Percentiles rank a stretch among this genome's conserved stretches.
Conservation (phyloP, 805 yeast species). For the Ogataea populi-albae region DNA sequence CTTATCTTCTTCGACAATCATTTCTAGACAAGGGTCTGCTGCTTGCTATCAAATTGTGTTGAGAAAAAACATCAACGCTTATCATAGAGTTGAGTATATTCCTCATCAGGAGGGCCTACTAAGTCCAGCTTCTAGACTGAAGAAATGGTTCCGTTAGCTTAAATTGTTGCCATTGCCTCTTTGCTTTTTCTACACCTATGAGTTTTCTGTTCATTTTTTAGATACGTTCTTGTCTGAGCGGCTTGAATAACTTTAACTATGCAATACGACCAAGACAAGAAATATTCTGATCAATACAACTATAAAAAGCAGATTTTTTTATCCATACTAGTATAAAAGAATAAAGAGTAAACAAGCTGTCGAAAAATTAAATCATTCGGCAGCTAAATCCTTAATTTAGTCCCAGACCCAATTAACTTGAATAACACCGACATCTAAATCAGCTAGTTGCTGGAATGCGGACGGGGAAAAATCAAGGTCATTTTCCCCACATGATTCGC, state of each 20-base stretch:
- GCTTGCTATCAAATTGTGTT: slow-evolving; percentile 87
- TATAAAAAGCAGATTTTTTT: too few species aligned
- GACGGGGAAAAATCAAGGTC: slow-evolving; percentile 55
- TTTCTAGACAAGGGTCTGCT: slow-evolving; percentile 91
- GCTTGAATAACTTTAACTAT: too few species aligned
- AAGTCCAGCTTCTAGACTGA: slow-evolving; percentile 53
- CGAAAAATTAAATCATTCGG: too few species aligned
- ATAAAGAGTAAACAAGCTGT: too few species aligned
- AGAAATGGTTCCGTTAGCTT: slow-evolving; percentile 62
- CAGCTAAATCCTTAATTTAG: slow-evolving; percentile 1
- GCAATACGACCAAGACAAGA: too few species aligned
- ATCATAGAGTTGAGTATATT: slow-evolving; percentile 78
- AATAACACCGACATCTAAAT: slow-evolving; percentile 43
- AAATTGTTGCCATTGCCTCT: too few species aligned
- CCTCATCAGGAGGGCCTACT: slow-evolving; percentile 75
- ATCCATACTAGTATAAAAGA: slow-evolving; percentile 1
- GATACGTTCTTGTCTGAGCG: too few species aligned
- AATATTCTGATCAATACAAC: too few species aligned
- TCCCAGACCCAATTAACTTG: slow-evolving; percentile 46
- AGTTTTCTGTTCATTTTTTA: neutral
- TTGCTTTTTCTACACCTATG: too few species aligned
- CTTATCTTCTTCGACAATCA: slow-evolving; percentile 76
- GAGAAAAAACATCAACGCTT: slow-evolving; percentile 84
- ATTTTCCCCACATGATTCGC: slow-evolving; percentile 44
- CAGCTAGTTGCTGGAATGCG: slow-evolving; percentile 48